Evolutionary conservation across 352 stramenopile species (phyloP), one percentile per base, ranked within the genome.

Genomic region (Pythium aristosporum): DNA sequence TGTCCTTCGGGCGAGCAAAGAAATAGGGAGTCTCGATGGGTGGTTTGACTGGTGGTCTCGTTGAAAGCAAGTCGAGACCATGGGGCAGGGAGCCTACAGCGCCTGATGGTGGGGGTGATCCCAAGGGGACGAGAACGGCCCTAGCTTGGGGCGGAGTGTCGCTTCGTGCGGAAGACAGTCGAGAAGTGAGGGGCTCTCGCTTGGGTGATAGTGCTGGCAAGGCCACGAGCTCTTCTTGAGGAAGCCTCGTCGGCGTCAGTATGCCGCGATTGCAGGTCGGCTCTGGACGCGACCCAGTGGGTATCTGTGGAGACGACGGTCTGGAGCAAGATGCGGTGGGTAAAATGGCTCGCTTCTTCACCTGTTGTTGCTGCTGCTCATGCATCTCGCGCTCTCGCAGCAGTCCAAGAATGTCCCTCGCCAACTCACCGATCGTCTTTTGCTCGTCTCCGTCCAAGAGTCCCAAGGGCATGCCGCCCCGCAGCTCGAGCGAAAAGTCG

Each of bases 351-450:
- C n/a, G 21, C 18, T 34, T 20, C 32, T 21, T 39, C 10, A 2
- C 8, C 7, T 43, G 12, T 6, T 15, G 47, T 7, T 59, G 36
- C 15, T 57, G 51, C 20, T 61, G 32, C 1, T 21, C 15, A 25
- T 13, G 44, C 56, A 77, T 62, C 9, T 75, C 48, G 7, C 65
- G 67, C 36, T 88, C 78, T 20, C 80, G 79, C 2, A 89, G 71
- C 18, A 82, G 75, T 13, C 69, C 63, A 39, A 91, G 66, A n/a
- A 75, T 86, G 36, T 88, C 80, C 6, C 82, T 62, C 36, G 82
- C 82, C 3, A 91, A 63, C 52, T 91, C 79, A 2, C 82, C 82
- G 18, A 89, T 75, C 2, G 74, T 85, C 58, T 80, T 85, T n/a
- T 65, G 58, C 37, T 80, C 76, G 12, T 69, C 60, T 16, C 73